Percentiles rank a stretch among this genome's conserved stretches.
phyloP scores from a whole-genome alignment of 2,329 filamentous ascomycete species.

The Trichoderma guizhouense region DNA sequence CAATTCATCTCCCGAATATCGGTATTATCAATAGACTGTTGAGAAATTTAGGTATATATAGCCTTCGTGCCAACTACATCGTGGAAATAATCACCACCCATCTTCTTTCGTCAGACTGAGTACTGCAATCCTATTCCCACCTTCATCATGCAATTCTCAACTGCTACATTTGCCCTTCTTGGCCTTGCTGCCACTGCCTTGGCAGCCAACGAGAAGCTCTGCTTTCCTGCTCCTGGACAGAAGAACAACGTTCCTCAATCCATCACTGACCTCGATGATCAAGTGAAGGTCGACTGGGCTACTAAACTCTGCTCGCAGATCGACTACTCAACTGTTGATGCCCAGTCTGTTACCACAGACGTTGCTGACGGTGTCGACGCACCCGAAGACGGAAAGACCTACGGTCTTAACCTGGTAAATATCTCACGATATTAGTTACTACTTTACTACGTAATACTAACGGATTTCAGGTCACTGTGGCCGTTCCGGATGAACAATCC shows the following conservation, averaged over 20 bases:
- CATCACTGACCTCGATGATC: background rate
- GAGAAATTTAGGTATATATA: background rate
- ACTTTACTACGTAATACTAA: background rate
- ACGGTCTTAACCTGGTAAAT: background rate
- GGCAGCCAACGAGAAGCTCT: background rate
- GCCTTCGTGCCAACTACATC: background rate
- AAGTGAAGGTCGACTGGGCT: background rate
- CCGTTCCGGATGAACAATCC: background rate
- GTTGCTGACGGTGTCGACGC: background rate
- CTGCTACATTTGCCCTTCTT: background rate
- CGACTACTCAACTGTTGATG: background rate
- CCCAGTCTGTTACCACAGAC: background rate
- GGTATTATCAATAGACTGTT: background rate
- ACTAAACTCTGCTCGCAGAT: background rate
- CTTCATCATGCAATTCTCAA: background rate
- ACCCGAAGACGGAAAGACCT: background rate
- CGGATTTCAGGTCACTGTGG: background rate
- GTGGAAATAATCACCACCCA: background rate
- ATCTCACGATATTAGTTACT: background rate
- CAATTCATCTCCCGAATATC: background rate
- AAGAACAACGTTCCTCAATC: background rate
- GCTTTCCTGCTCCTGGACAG: background rate
- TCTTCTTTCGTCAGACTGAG: background rate
- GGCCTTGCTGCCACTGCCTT: background rate
- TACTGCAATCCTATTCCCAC: too few species aligned